Percentiles rank a stretch among this genome's conserved stretches.
Conservation (phyloP, 1,284 basidiomycete genomes). For the Ganoderma boninense region DNA sequence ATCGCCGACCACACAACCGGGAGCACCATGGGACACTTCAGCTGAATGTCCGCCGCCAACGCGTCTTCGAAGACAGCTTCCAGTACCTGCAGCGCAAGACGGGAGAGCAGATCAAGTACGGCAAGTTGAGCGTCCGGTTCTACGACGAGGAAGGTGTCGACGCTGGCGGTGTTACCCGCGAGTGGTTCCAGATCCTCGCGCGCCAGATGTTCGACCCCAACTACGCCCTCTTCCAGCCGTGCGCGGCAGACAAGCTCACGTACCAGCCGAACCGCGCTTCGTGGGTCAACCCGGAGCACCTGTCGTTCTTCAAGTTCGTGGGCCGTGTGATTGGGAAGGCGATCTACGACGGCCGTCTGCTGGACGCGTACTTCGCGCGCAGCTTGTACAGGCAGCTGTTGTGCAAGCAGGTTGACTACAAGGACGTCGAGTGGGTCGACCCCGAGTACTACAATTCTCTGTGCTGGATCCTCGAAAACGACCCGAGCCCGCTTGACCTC, state of each 20-base stretch:
- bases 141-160: slow-evolving; percentile 98
- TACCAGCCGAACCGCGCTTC: slow-evolving; percentile 98
- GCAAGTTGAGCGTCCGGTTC: slow-evolving; percentile 97
- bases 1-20: slow-evolving; percentile 81
- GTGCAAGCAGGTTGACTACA: slow-evolving; percentile 91
- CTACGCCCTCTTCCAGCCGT: slow-evolving; percentile 98
- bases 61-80: slow-evolving; percentile 98
- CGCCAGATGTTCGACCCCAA: slow-evolving; percentile 99
- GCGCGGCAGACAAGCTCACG: slow-evolving; percentile 91
- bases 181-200: slow-evolving; percentile 99
- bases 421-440: slow-evolving; percentile 96
- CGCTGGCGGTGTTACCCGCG: slow-evolving; percentile 96
- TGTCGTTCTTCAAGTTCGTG: slow-evolving; percentile 99
- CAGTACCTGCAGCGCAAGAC: slow-evolving; percentile 89
- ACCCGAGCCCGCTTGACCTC: slow-evolving; percentile 85
- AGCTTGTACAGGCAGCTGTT: slow-evolving; percentile 95
- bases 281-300: slow-evolving; percentile 92
- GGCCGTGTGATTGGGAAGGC: slow-evolving; percentile 97
- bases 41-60: slow-evolving; percentile 91
- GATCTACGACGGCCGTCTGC: slow-evolving; percentile 92
- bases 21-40: slow-evolving; percentile 89
- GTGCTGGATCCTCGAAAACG: slow-evolving; percentile 92
- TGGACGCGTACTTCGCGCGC: slow-evolving; percentile 98
- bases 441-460: slow-evolving; percentile 96
- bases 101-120: slow-evolving; percentile 97